Evolutionary conservation across 805 yeast genomes (phyloP).

Genomic region (Teunomyces panamensis): DNA sequence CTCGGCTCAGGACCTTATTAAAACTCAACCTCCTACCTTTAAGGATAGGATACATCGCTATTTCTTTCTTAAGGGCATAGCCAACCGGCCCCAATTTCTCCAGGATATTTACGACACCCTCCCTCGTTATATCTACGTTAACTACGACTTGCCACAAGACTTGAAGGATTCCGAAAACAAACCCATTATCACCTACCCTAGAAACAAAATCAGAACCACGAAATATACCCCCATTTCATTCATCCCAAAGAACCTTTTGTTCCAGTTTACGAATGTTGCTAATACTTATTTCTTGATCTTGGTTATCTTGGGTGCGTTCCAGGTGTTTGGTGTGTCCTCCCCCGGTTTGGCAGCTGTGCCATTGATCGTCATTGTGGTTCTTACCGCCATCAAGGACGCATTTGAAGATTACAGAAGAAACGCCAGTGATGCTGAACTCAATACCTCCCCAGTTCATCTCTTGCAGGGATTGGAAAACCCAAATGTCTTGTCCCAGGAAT

Average conservation of each 20-base stretch:
- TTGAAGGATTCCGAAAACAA: slow-evolving; percentile 22
- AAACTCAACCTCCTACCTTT: slow-evolving; percentile 12
- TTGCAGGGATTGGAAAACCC: slow-evolving; percentile 53
- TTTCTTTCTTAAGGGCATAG: slow-evolving; percentile 17
- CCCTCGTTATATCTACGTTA: slow-evolving; percentile 48
- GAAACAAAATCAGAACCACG: slow-evolving; percentile 62
- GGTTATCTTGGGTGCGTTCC: slow-evolving; percentile 48
- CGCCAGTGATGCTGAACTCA: slow-evolving; percentile 62
- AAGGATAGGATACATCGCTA: slow-evolving; percentile 9
- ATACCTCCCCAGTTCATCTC: slow-evolving; percentile 60
- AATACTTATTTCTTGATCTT: slow-evolving; percentile 55
- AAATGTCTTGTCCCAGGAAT: slow-evolving; percentile 53
- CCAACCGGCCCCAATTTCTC: slow-evolving; percentile 31
- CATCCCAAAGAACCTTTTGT: slow-evolving; percentile 52
- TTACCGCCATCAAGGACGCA: slow-evolving; percentile 76
- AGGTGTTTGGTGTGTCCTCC: slow-evolving; percentile 65
- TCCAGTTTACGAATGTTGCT: slow-evolving; percentile 59
- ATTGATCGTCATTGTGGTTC: slow-evolving; percentile 69
- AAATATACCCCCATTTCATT: slow-evolving; percentile 60
- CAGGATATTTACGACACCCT: slow-evolving; percentile 35
- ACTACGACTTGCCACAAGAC: slow-evolving; percentile 46
- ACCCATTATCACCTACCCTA: slow-evolving; percentile 42
- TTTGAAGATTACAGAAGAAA: slow-evolving; percentile 73
- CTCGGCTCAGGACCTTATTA: slow-evolving; percentile 10
- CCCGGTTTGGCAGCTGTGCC: slow-evolving; percentile 82